Percentiles rank a stretch among this genome's conserved stretches.
Evolutionary conservation across 2,329 filamentous ascomycete genomes (phyloP).

Genomic region (Fusarium sp.): DNA sequence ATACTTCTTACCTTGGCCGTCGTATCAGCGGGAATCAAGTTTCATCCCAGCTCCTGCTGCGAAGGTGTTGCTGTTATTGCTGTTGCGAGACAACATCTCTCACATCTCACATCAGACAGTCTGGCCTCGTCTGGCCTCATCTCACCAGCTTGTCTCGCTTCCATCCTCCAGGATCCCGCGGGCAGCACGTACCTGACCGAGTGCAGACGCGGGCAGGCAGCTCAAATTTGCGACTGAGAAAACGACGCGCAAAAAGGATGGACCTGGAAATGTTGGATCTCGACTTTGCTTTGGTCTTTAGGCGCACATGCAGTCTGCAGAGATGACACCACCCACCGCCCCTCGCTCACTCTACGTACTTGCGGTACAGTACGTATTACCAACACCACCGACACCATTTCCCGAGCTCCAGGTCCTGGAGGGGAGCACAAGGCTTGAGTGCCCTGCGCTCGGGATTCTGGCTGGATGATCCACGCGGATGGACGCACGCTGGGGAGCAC

Average conservation of each 20-base stretch:
- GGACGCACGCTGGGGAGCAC: slow-evolving; percentile 10
- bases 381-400: slow-evolving; percentile 10
- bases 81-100: slow-evolving; percentile 4
- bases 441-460: background rate
- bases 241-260: background rate
- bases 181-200: slow-evolving; percentile 15
- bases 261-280: slow-evolving; percentile 33
- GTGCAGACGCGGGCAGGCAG: slow-evolving; percentile 8
- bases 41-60: slow-evolving; percentile 10
- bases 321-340: slow-evolving; percentile 40
- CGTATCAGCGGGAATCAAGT: slow-evolving; percentile 5
- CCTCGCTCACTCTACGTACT: background rate
- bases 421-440: slow-evolving; percentile 6
- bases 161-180: slow-evolving; percentile 3
- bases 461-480: slow-evolving; percentile 19
- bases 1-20: background rate
- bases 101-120: slow-evolving; percentile 15
- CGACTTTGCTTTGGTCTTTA: slow-evolving; percentile 24
- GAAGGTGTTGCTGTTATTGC: slow-evolving; percentile 2
- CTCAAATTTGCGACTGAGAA: slow-evolving; percentile 1
- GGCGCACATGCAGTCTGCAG: slow-evolving; percentile 34
- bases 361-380: background rate
- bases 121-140: slow-evolving; percentile 17
- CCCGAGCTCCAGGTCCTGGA: slow-evolving; percentile 19
- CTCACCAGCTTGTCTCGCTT: slow-evolving; percentile 18